Base-by-base conservation (phyloP, 768 basidiomycete species). In the Harrya chromipes region DNA sequence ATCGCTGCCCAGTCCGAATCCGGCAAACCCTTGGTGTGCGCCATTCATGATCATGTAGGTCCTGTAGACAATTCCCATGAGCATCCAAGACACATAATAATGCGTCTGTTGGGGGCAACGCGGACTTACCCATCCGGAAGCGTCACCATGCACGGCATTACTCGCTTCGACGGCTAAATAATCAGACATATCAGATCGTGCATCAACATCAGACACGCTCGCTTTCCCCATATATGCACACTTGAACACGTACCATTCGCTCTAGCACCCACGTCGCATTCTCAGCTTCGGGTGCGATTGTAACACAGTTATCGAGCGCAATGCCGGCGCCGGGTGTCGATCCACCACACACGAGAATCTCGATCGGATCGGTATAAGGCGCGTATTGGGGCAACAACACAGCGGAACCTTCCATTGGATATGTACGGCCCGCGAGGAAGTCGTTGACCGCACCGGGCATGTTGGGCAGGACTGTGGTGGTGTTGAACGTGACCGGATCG, bases 31-130 rank as follows among this genome's bases (percentile, higher is more conserved):
- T 54, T 82, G 77, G 8, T 73, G 75, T 0, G 83, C 89, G 6
- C 88, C 89, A 38, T 90, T 90, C 64, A 85, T 48, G 56, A 91
- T 88, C 70, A 90, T 68, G 70, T 81, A 79, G 0, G 86, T 87
- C n/a, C 86, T 87, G 55, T 82, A 81, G 4, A 27, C 12, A 4
- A 0, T 19, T 16, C 0, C 8, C 3, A 36, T 62, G 0, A 63
- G 24, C 21, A 8, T n/a, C 44, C 10, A 7, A 27, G 4, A 9
- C 26, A 23, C 23, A 10, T 6, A 27, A 7, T 3, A 6, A 1
- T 11, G 14, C 14, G 6, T 19, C 13, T 17, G n/a, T 8, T 8
- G 10, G 8, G 4, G 7, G n/a, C n/a, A n/a, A n/a, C 4, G 7
- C 6, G 33, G 3, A 16, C 58, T 55, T 46, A 63, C 58, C 63